These are phyloP conservation scores for Backusella morwellensis DNA, from an alignment of 192 early-diverging fungal species.

Conservation along the genomic window DNA sequence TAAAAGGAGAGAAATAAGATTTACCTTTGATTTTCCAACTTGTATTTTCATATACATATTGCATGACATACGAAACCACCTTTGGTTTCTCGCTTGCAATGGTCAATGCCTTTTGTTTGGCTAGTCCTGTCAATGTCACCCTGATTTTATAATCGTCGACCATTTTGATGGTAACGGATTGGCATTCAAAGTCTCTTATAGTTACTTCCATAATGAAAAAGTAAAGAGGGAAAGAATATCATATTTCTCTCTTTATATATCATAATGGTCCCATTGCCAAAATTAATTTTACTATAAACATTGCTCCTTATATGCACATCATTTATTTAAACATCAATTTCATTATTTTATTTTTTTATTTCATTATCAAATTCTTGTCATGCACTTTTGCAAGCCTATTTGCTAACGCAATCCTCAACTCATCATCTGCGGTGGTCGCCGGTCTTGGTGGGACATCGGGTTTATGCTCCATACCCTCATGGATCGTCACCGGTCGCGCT, in stretches of 20 bases:
- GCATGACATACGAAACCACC: neutral
- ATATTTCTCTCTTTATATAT: neutral
- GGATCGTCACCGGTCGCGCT: neutral
- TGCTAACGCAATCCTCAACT: neutral
- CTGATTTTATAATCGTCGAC: neutral
- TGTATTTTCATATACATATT: neutral
- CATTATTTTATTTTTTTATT: neutral
- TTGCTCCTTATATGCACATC: neutral
- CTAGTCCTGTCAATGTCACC: neutral
- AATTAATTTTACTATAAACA: neutral
- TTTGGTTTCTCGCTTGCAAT: neutral
- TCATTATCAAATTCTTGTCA: neutral
- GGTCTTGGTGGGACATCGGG: neutral
- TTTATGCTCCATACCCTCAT: neutral
- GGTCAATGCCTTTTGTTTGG: neutral
- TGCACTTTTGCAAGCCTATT: neutral
- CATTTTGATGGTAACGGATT: neutral
- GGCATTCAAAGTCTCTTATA: neutral
- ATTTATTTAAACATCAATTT: neutral
- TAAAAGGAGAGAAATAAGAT: too few relatives aligned
- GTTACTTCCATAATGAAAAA: neutral
- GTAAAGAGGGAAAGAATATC: neutral
- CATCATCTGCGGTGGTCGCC: neutral
- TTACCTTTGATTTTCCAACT: neutral
- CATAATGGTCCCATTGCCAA: neutral